Evolutionary conservation across 495 filamentous ascomycete species (phyloP), one percentile per base, ranked within the genome.

Genomic region (Sporormia fimetaria): DNA sequence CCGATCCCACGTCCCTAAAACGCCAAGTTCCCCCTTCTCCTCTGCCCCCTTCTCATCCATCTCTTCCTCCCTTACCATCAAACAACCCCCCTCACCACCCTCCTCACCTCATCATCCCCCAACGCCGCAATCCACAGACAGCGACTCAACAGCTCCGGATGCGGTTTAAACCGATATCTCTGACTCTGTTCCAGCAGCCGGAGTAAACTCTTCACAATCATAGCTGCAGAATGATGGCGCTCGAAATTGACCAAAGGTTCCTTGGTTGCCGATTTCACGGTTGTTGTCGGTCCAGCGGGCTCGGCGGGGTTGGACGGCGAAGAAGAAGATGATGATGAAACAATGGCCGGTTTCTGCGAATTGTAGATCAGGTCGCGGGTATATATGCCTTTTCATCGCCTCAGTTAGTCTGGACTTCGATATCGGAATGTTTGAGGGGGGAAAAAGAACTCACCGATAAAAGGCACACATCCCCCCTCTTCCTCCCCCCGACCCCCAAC

Each of bases 301-400:
- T n/a, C n/a, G n/a, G n/a, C n/a, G n/a, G 72, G 15, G 73, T 67
- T 46, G 75, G 52, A 64, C 81, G 40, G 55, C 80, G 67, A 81
- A 70, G 57, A 76, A 68, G n/a, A n/a, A n/a, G n/a, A n/a, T n/a
- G n/a, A n/a, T n/a, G n/a, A n/a, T n/a, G n/a, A n/a, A n/a, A n/a
- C n/a, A n/a, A n/a, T n/a, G 12, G 70, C 68, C 11, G 88, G 87
- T 52, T 92, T 81, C 60, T 95, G 86, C 0, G 83, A 76, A 58
- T 96, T 99, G 62, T 87, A 92, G 23, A 94, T 83, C n/a, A 99
- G 70, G 52, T 99, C 92, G 53, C 94, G 87, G 4, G 87, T 88
- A 59, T 96, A 98, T 32, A 85, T 71, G 16, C 78, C 76, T 76
- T 39, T n/a, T n/a, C n/a, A n/a, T n/a, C 3, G 2, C 4, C 22